Evolutionary conservation across 2,329 filamentous ascomycete species (phyloP).

Genomic region (Torrubiella hemipterigena): DNA sequence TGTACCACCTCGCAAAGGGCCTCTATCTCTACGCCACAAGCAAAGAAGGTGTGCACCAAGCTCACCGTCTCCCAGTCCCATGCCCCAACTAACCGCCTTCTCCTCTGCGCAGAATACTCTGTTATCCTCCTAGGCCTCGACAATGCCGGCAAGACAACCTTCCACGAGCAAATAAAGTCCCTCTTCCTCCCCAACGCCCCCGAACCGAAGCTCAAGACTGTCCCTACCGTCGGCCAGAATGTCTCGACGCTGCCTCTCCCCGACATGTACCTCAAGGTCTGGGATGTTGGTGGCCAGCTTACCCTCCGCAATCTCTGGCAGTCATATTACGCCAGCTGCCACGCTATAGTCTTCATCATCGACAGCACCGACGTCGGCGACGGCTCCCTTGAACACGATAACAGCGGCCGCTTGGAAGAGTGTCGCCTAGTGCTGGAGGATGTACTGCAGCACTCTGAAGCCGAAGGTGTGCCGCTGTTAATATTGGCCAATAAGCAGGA

Average conservation of each 20-base stretch:
- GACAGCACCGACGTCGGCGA: slow-evolving; percentile 91
- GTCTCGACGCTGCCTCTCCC: slow-evolving; percentile 82
- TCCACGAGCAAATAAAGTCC: slow-evolving; percentile 91
- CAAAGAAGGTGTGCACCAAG: slow-evolving; percentile 62
- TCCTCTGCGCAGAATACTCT: slow-evolving; percentile 63
- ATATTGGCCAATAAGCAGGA: slow-evolving; percentile 98
- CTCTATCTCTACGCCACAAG: slow-evolving; percentile 91
- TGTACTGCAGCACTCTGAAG: slow-evolving; percentile 76
- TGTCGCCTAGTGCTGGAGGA: slow-evolving; percentile 83
- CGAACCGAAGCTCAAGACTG: slow-evolving; percentile 66
- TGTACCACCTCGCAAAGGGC: slow-evolving; percentile 95
- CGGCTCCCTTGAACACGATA: slow-evolving; percentile 48
- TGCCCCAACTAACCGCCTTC: slow-evolving; percentile 5
- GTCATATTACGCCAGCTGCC: slow-evolving; percentile 85
- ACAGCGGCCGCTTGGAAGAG: slow-evolving; percentile 61
- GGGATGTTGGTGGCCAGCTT: slow-evolving; percentile 94
- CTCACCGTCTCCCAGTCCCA: slow-evolving; percentile 1
- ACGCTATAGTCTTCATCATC: slow-evolving; percentile 96
- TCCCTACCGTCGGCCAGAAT: slow-evolving; percentile 95
- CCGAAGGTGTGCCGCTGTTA: slow-evolving; percentile 81
- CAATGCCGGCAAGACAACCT: slow-evolving; percentile 96
- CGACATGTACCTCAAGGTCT: slow-evolving; percentile 96
- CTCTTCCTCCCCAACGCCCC: slow-evolving; percentile 57
- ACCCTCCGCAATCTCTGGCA: slow-evolving; percentile 86
- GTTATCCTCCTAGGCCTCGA: slow-evolving; percentile 94